phyloP scores from a whole-genome alignment of 2,329 filamentous ascomycete species.

The Trichophyton mentagrophytes region DNA sequence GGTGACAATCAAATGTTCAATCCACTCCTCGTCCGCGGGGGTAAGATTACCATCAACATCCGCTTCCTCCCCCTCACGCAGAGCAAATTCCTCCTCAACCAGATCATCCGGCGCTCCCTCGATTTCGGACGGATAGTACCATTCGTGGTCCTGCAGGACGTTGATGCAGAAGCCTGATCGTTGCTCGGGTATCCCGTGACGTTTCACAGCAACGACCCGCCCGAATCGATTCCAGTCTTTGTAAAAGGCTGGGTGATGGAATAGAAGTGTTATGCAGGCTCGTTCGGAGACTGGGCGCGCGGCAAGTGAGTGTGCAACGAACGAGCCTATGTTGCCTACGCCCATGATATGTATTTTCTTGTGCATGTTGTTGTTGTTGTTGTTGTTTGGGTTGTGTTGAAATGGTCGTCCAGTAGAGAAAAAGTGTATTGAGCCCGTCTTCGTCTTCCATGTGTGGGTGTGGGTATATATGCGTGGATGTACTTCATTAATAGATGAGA shows the following conservation, averaged over 20 bases:
- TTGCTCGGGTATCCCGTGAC: conserved; percentile 30
- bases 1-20: conserved; percentile 64
- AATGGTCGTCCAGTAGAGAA: not conserved
- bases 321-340: conserved; percentile 64
- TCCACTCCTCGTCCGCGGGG: conserved; percentile 34
- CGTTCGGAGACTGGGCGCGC: conserved; percentile 38
- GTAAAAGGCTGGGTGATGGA: conserved; percentile 44
- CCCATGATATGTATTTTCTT: conserved; percentile 64
- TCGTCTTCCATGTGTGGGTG: not conserved
- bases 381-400: not conserved
- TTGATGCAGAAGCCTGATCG: conserved; percentile 35
- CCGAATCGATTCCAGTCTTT: conserved; percentile 22
- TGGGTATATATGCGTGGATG: not conserved
- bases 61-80: conserved; percentile 7
- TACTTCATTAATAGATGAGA: not conserved
- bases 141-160: conserved; percentile 23
- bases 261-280: conserved; percentile 68
- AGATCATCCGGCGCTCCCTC: not conserved
- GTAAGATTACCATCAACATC: not conserved
- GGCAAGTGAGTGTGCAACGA: conserved; percentile 62
- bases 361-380: not conserved
- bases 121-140: conserved; percentile 22
- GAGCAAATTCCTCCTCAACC: not conserved
- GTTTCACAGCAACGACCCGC: conserved; percentile 24
- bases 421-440: not conserved